Percentiles rank a stretch among this genome's conserved stretches.
These are phyloP conservation scores for Umbilicaria muhlenbergii DNA, from an alignment of 495 filamentous ascomycete genomes.

Conservation along the genomic window DNA sequence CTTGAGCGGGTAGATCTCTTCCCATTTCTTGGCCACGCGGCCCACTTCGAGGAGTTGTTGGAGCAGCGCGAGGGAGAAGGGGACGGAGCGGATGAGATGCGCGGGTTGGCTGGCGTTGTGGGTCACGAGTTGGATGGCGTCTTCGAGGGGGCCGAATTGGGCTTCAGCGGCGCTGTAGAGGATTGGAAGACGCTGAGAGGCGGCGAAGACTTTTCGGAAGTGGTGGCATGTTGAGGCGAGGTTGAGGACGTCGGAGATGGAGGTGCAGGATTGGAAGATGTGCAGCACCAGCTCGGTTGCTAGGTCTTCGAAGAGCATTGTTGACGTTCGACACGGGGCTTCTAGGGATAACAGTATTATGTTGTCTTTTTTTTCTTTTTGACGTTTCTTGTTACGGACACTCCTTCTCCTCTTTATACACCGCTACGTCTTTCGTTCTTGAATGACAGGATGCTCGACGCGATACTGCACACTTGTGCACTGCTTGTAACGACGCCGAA, in stretches of 20 bases:
- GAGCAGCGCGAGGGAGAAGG: constrained; percentile 37
- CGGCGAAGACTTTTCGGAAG: constrained; percentile 35
- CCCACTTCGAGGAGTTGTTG: constrained; percentile 43
- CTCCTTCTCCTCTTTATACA: not conserved
- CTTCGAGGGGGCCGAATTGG: constrained; percentile 45
- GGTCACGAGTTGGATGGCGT: constrained; percentile 43
- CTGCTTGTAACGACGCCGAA: constrained; percentile 21
- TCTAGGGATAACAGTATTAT: not conserved
- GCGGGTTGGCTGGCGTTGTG: constrained; percentile 40
- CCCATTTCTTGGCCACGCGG: constrained; percentile 44
- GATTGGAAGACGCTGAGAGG: constrained; percentile 35
- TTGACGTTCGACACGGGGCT: not conserved
- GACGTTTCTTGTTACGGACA: constrained; percentile 1
- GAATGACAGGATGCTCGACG: not conserved
- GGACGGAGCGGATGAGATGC: constrained; percentile 30
- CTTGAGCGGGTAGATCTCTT: constrained; percentile 49
- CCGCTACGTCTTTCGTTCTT: not conserved
- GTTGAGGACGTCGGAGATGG: constrained; percentile 35
- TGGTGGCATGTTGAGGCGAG: constrained; percentile 37
- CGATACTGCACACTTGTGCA: not conserved
- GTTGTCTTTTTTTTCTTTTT: constrained; percentile 6
- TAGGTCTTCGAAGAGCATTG: constrained; percentile 34
- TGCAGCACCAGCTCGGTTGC: constrained; percentile 48
- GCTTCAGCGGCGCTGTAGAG: constrained; percentile 34
- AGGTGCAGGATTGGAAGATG: constrained; percentile 38